Base-by-base conservation (phyloP, 352 stramenopile genomes). In the Globisporangium splendens region DNA sequence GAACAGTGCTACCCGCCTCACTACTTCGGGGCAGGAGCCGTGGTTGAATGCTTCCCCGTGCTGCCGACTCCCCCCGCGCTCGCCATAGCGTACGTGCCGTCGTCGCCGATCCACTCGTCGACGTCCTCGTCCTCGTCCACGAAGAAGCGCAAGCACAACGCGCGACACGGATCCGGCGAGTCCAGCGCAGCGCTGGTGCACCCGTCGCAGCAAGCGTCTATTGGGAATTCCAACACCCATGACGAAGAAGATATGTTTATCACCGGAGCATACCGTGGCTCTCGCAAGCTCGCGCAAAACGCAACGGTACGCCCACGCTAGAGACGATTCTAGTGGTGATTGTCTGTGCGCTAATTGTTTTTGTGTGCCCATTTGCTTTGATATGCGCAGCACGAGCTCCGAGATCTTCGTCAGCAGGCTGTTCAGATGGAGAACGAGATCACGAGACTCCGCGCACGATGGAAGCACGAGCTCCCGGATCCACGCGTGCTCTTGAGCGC, bases 321-420 rank as follows among this genome's bases (percentile, higher is more conserved):
- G 35, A 12, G 28, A 35, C 7, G 3, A 8, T 35, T 35, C n/a
- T 35, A 10, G 28, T 35, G 28, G 28, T 35, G 28, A 11, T 8
- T 35, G 1, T 35, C 5, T 35, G 28, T 35, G 28, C 28, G 28
- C 28, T 35, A 35, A 35, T 35, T 35, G 7, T 35, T 10, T 35
- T 0, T 35, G 24, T 31, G 24, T 31, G 24, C 2, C 5, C 24
- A 35, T 35, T 35, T 10, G 8, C 28, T 35, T 35, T 8, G 5
- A 35, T 35, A 35, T 8, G 3, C 5, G 18, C 49, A 81, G 75
- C 73, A 86, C 57, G 78, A 88, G 42, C 66, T 88, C 28, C 73
- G 75, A 0, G 56, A 57, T 22, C 56, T 88, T 1, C 78, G 78
- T 18, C 69, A 78, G 33, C 72, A 88, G 50, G 63, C 70, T 10